phyloP scores from a whole-genome alignment of 2,329 filamentous ascomycete genomes.

The Dothideomycetes sp. region DNA sequence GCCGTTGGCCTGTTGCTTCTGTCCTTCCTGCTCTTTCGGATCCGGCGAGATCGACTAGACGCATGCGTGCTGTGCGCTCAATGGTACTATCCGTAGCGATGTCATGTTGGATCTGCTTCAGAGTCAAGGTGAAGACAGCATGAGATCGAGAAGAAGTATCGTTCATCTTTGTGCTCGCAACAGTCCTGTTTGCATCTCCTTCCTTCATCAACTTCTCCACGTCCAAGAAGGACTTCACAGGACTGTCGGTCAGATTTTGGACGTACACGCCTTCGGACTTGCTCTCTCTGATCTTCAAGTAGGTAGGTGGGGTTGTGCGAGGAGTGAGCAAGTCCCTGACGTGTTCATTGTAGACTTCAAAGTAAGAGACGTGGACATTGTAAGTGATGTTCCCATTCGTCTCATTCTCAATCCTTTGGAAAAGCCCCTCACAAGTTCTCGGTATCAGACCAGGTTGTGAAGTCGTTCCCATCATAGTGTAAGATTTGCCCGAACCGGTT shows the following conservation, averaged over 20 bases:
- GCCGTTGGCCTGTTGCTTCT: constrained; percentile 81
- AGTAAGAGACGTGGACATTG: constrained; percentile 95
- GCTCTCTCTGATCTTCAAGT: constrained; percentile 94
- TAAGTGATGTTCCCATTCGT: constrained; percentile 89
- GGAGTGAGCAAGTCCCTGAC: constrained; percentile 87
- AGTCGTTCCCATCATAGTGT: constrained; percentile 89
- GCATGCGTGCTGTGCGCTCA: constrained; percentile 85
- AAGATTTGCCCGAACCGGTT: constrained; percentile 94
- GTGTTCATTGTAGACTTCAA: constrained; percentile 99
- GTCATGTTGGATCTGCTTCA: constrained; percentile 97
- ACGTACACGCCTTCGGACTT: constrained; percentile 93
- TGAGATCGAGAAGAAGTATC: constrained; percentile 95
- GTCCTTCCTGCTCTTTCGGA: constrained; percentile 93
- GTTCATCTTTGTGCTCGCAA: constrained; percentile 97
- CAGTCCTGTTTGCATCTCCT: constrained; percentile 79
- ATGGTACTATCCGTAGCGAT: constrained; percentile 97
- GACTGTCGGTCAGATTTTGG: constrained; percentile 89
- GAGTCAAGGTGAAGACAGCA: constrained; percentile 93
- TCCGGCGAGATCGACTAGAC: constrained; percentile 87
- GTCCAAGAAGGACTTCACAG: constrained; percentile 77
- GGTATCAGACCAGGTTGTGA: constrained; percentile 88
- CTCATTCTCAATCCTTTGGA: constrained; percentile 79
- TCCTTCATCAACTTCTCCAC: constrained; percentile 84
- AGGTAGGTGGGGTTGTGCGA: constrained; percentile 69
- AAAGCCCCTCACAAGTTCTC: constrained; percentile 89